These are phyloP conservation scores for Cyberlindnera veronae DNA, from an alignment of 805 yeast species.

Conservation along the genomic window DNA sequence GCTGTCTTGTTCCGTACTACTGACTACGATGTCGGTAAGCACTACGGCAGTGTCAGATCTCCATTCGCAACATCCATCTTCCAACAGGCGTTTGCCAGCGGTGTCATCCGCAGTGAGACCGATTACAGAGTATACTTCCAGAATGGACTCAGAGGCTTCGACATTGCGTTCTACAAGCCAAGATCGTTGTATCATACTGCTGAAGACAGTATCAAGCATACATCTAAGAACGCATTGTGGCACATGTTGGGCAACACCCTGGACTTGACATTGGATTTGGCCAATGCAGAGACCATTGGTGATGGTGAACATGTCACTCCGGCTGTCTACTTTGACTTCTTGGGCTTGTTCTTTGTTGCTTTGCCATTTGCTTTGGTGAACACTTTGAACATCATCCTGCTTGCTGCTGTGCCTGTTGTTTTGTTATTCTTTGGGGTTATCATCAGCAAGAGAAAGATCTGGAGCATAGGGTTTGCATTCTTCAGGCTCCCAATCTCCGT, in stretches of 20 bases:
- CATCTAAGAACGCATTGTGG: slow-evolving; percentile 69
- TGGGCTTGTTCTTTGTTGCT: slow-evolving; percentile 54
- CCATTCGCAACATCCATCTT: slow-evolving; percentile 81
- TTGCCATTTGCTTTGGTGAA: slow-evolving; percentile 48
- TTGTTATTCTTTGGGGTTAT: slow-evolving; percentile 46
- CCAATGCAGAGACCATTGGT: slow-evolving; percentile 35
- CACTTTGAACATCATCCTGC: slow-evolving; percentile 47
- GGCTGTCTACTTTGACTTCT: slow-evolving; percentile 64
- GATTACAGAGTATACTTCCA: slow-evolving; percentile 72
- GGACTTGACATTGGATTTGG: slow-evolving; percentile 51
- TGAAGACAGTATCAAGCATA: slow-evolving; percentile 62
- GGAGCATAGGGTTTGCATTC: slow-evolving; percentile 47
- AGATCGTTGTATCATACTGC: slow-evolving; percentile 80
- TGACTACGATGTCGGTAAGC: slow-evolving; percentile 64
- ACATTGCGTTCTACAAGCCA: slow-evolving; percentile 85
- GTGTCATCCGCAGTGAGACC: slow-evolving; percentile 74
- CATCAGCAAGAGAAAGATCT: slow-evolving; percentile 42
- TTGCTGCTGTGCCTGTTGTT: slow-evolving; percentile 54
- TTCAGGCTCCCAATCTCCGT: slow-evolving; percentile 61
- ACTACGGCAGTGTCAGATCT: slow-evolving; percentile 47
- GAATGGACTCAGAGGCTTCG: slow-evolving; percentile 77
- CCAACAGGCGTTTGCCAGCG: slow-evolving; percentile 80
- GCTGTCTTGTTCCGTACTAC: slow-evolving; percentile 83
- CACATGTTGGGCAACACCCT: slow-evolving; percentile 76
- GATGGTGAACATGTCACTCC: slow-evolving; percentile 31